phyloP scores from a whole-genome alignment of 2,329 filamentous ascomycete species.

The Cladosporium sp. region DNA sequence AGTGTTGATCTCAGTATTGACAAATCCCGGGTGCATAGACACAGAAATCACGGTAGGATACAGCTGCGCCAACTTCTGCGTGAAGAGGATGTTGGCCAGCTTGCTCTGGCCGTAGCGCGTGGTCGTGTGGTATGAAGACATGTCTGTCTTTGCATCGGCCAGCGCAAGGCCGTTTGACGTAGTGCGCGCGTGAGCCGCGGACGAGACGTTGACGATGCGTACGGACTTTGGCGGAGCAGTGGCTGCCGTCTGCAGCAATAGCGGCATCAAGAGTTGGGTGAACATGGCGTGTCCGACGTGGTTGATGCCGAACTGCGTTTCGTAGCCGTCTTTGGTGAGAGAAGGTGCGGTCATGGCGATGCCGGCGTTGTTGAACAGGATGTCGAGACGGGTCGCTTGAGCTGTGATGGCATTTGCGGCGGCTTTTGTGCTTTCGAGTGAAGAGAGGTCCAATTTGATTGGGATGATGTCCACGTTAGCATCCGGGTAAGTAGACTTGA shows the following conservation, averaged over 20 bases:
- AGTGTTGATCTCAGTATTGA: conserved; percentile 41
- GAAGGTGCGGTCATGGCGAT: conserved; percentile 24
- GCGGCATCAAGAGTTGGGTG: conserved; percentile 20
- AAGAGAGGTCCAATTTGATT: conserved; percentile 48
- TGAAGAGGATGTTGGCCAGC: conserved; percentile 48
- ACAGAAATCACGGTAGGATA: conserved; percentile 45
- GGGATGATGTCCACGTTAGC: conserved; percentile 40
- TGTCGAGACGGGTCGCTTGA: conserved; percentile 35
- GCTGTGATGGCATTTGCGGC: conserved; percentile 41
- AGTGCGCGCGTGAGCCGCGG: conserved; percentile 23
- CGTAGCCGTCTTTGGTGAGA: conserved; percentile 24
- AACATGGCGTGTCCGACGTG: conserved; percentile 29
- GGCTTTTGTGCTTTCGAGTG: conserved; percentile 45
- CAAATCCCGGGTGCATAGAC: conserved; percentile 47
- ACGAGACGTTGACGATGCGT: conserved; percentile 41
- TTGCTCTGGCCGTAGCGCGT: conserved; percentile 48
- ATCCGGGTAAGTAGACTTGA: conserved; percentile 33
- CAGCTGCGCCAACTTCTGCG: conserved; percentile 37
- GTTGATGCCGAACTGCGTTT: conserved; percentile 25
- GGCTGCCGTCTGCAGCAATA: conserved; percentile 40
- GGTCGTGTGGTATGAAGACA: conserved; percentile 30
- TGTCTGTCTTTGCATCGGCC: conserved; percentile 40
- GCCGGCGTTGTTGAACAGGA: conserved; percentile 26
- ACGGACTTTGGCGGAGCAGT: conserved; percentile 37
- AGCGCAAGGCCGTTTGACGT: conserved; percentile 16